Evolutionary conservation across 257 asterid species (phyloP), one percentile per base, ranked within the genome.

Genomic region (Capsicum chinense): DNA sequence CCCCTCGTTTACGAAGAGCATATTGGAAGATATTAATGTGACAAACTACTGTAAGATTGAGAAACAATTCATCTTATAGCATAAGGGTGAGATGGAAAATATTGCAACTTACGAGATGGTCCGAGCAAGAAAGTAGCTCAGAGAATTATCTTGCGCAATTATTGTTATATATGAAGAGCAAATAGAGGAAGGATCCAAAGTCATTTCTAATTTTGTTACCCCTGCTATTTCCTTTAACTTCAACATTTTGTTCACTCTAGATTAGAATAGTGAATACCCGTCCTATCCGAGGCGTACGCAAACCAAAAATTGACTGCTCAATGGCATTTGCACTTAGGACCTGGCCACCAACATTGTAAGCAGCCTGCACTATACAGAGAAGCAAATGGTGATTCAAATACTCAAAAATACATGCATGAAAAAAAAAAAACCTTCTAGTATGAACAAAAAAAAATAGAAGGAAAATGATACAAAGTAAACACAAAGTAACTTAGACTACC

Each of bases 311-410:
- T 19, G 92, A 86, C 89, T 90, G 93, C 86, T 92, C 95, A 56
- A 92, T 89, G 64, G 91, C 88, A 84, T 87, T 90, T 47, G 92
- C 92, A 85, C 87, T 89, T 66, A 88, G 83, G 79, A 90, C 84
- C 82, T 86, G 89, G 79, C 95, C 93, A 80, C 92, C 90, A 56
- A 90, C 86, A 83, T 88, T 90, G 84, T 92, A 92, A 85, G 95
- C 92, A 84, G 92, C 92, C 94, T 91, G 92, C 89, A 90, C 85
- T 83, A 88, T 47, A 84, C 88, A 81, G 52, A 85, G 58, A 78
- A 74, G 85, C 62, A 66, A 60, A 68, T n/a, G 64, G 83, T 85
- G 79, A 87, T 76, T 79, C 47, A 67, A 58, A 70, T 60, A 85
- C 59, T 83, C 79, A 19, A 68, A 83, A 19, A 68, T 48, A 67